Evolutionary conservation across 2,329 filamentous ascomycete genomes (phyloP).

Genomic region (Calonectria honghensis): DNA sequence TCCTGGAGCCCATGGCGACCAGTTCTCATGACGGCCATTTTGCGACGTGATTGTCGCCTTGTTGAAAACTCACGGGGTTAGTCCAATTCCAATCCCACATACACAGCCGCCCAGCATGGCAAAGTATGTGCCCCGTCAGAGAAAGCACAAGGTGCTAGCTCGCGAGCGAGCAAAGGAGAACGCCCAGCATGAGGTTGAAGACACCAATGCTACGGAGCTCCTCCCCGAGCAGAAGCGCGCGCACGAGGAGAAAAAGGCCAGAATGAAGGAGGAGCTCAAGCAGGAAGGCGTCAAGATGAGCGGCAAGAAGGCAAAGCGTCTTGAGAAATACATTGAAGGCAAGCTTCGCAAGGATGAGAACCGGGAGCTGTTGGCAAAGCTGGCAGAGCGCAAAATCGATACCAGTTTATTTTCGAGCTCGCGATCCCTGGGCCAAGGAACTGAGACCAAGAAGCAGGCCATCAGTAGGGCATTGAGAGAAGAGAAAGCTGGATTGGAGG

Average conservation of each 20-base stretch:
- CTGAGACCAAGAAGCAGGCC: constrained; percentile 83
- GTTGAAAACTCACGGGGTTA: constrained; percentile 38
- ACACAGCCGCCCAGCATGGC: constrained; percentile 61
- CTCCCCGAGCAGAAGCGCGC: constrained; percentile 67
- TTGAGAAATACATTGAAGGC: constrained; percentile 85
- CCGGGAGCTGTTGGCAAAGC: constrained; percentile 86
- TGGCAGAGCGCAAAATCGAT: constrained; percentile 87
- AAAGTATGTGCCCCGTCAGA: constrained; percentile 78
- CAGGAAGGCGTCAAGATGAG: constrained; percentile 73
- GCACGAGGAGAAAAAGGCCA: constrained; percentile 73
- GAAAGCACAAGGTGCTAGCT: constrained; percentile 82
- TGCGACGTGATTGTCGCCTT: constrained; percentile 43
- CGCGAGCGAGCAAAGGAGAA: constrained; percentile 72
- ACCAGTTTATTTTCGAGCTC: constrained; percentile 88
- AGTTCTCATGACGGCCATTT: constrained; percentile 39
- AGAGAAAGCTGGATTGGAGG: constrained; percentile 76
- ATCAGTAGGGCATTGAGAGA: constrained; percentile 79
- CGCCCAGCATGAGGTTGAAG: constrained; percentile 62
- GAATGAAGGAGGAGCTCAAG: constrained; percentile 72
- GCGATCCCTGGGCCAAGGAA: constrained; percentile 82
- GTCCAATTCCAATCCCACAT: constrained; percentile 32
- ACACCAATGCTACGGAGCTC: constrained; percentile 60
- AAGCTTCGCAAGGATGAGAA: constrained; percentile 98
- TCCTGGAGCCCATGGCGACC: constrained; percentile 48
- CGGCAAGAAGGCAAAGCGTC: constrained; percentile 79